Conservation (phyloP, 2,329 filamentous ascomycete genomes). For the Tricladium varicosporioides region DNA sequence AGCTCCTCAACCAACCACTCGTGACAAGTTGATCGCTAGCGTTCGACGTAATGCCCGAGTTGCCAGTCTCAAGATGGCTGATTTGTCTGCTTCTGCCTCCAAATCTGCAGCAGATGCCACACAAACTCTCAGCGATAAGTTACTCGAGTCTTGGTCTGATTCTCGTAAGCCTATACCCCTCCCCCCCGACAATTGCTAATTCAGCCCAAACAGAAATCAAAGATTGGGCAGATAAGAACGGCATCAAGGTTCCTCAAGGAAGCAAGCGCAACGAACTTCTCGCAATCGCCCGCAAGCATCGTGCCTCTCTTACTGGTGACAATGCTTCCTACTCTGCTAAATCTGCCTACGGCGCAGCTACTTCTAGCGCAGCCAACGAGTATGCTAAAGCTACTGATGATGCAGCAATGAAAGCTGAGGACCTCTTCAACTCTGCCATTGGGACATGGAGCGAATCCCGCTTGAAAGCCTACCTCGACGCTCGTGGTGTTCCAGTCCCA, state of each 20-base stretch:
- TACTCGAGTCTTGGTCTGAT: constrained; percentile 90
- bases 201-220: constrained; percentile 62
- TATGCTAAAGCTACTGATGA: constrained; percentile 74
- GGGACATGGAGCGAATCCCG: constrained; percentile 68
- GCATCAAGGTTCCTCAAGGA: constrained; percentile 85
- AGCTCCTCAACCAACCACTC: constrained; percentile 76
- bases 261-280: constrained; percentile 84
- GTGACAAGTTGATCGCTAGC: constrained; percentile 83
- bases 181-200: constrained; percentile 7
- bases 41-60: constrained; percentile 89
- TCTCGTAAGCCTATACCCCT: constrained; percentile 41
- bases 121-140: constrained; percentile 72
- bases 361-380: constrained; percentile 71
- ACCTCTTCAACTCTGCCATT: constrained; percentile 64
- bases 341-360: constrained; percentile 67
- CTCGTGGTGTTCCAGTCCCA: constrained; percentile 72
- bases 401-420: constrained; percentile 58
- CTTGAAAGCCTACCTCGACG: constrained; percentile 75
- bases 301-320: constrained; percentile 68
- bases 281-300: constrained; percentile 85
- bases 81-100: constrained; percentile 57
- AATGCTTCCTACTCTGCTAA: constrained; percentile 55
- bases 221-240: constrained; percentile 89
- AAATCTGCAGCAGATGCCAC: constrained; percentile 69
- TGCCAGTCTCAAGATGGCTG: constrained; percentile 67